Evolutionary conservation across 2,329 filamentous ascomycete genomes (phyloP).

Genomic region (Purpureocillium lavendulum): DNA sequence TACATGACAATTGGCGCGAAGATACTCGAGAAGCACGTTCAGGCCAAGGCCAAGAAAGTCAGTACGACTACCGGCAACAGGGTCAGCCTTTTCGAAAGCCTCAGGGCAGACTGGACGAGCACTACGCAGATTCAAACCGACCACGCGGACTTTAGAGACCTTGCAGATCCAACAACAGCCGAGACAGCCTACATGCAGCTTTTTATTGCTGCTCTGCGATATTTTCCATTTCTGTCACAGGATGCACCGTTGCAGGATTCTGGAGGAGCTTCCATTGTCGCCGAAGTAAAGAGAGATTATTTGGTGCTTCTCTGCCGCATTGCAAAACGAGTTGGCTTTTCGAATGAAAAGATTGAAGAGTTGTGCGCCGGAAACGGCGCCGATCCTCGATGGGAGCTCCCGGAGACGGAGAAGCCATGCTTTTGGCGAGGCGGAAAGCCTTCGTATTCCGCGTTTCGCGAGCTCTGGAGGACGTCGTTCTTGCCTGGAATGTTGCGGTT

Average conservation of each 20-base stretch:
- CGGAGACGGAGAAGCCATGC: not conserved
- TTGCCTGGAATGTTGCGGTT: too few species aligned
- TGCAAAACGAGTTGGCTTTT: slow-evolving; percentile 1
- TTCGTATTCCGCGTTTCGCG: not conserved
- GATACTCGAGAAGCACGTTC: slow-evolving; percentile 4
- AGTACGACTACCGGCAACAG: not conserved
- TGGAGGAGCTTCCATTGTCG: not conserved
- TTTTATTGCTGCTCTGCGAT: slow-evolving; percentile 3
- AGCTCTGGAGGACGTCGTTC: not conserved
- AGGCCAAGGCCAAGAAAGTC: slow-evolving; percentile 1
- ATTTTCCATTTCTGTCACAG: slow-evolving; percentile 2
- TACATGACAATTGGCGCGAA: slow-evolving; percentile 5
- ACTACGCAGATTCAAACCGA: not conserved
- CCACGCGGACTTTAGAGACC: not conserved
- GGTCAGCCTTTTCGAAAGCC: slow-evolving; percentile 3
- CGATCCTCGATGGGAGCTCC: not conserved
- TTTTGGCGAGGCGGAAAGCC: slow-evolving; percentile 2
- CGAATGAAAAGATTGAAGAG: slow-evolving; percentile 3
- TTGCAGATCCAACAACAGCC: not conserved
- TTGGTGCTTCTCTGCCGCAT: slow-evolving; percentile 1
- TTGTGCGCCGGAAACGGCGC: not conserved
- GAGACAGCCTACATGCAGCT: slow-evolving; percentile 2
- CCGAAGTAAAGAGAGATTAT: not conserved
- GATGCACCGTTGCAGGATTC: slow-evolving; percentile 2
- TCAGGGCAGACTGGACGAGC: not conserved